Conservation (phyloP, 495 filamentous ascomycete genomes). For the Podospora pseudopauciseta region DNA sequence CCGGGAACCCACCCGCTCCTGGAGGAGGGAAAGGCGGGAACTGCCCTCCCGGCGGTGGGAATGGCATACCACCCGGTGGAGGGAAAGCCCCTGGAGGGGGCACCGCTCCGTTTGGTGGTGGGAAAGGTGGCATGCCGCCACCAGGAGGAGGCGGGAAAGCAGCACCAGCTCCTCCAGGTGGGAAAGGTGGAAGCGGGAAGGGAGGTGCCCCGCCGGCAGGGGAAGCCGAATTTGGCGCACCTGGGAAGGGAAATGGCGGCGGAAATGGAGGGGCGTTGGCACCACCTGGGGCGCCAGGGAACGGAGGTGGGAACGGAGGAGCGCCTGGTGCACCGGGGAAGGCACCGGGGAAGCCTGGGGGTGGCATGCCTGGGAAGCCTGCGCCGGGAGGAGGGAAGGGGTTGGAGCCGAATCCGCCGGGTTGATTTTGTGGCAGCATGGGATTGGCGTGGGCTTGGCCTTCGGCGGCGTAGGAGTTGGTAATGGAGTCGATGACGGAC, state of each 20-base stretch:
- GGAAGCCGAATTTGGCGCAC: slow-evolving; percentile 6
- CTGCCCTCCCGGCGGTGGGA: neutral
- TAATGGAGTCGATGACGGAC: slow-evolving; percentile 96
- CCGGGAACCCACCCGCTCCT: slow-evolving; percentile 31
- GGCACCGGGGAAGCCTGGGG: slow-evolving; percentile 40
- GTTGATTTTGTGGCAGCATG: slow-evolving; percentile 61
- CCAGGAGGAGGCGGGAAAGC: slow-evolving; percentile 41
- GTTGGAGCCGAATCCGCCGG: slow-evolving; percentile 48
- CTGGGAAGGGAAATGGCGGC: slow-evolving; percentile 15
- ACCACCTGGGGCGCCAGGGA: neutral
- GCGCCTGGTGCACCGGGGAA: slow-evolving; percentile 19
- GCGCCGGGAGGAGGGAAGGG: slow-evolving; percentile 43
- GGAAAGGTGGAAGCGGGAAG: slow-evolving; percentile 19
- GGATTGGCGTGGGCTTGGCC: slow-evolving; percentile 83
- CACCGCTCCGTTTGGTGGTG: slow-evolving; percentile 37
- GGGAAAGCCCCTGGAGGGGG: slow-evolving; percentile 10
- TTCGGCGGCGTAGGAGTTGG: slow-evolving; percentile 87
- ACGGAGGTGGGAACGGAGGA: slow-evolving; percentile 34
- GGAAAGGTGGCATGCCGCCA: slow-evolving; percentile 28
- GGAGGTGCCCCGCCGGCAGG: neutral
- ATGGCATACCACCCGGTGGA: slow-evolving; percentile 1
- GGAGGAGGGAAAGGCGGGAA: slow-evolving; percentile 42
- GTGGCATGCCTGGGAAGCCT: slow-evolving; percentile 38
- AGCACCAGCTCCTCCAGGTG: slow-evolving; percentile 4
- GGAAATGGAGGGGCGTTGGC: slow-evolving; percentile 13